Percentiles rank a stretch among this genome's conserved stretches.
phyloP scores from a whole-genome alignment of 2,329 filamentous ascomycete species.

The Westerdykella aurantiaca region DNA sequence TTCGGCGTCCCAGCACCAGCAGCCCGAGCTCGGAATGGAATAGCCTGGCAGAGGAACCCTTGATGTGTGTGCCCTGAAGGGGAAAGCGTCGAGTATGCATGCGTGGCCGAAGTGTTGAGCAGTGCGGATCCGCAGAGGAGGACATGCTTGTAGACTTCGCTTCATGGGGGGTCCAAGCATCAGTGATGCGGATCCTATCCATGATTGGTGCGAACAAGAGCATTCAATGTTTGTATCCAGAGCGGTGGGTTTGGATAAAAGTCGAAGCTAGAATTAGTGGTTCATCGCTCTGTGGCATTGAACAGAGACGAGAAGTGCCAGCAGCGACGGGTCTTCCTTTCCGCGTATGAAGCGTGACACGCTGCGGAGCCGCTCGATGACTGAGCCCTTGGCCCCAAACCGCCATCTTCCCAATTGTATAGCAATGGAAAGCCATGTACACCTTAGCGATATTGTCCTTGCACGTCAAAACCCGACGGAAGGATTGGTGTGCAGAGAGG shows the following conservation, averaged over 20 bases:
- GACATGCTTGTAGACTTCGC: conserved; percentile 7
- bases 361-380: conserved; percentile 21
- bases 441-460: background rate
- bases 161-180: conserved; percentile 4
- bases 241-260: conserved; percentile 15
- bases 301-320: conserved; percentile 8
- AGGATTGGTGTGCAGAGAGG: background rate
- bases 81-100: conserved; percentile 7
- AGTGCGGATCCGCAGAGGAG: conserved; percentile 30
- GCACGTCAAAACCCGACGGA: background rate
- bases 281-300: conserved; percentile 12
- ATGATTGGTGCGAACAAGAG: conserved; percentile 19
- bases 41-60: background rate
- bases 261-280: conserved; percentile 14
- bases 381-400: too few relatives aligned
- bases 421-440: too few relatives aligned
- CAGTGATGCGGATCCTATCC: conserved; percentile 2
- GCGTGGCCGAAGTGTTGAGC: conserved; percentile 1
- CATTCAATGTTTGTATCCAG: conserved; percentile 13
- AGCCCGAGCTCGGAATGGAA: conserved; percentile 9
- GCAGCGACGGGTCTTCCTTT: conserved; percentile 11
- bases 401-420: too few relatives aligned
- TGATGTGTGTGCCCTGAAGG: conserved; percentile 5
- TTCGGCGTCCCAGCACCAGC: conserved; percentile 11
- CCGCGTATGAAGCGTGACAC: conserved; percentile 11